Conservation (phyloP, 2,329 filamentous ascomycete species). For the Teratosphaeria gauchensis region DNA sequence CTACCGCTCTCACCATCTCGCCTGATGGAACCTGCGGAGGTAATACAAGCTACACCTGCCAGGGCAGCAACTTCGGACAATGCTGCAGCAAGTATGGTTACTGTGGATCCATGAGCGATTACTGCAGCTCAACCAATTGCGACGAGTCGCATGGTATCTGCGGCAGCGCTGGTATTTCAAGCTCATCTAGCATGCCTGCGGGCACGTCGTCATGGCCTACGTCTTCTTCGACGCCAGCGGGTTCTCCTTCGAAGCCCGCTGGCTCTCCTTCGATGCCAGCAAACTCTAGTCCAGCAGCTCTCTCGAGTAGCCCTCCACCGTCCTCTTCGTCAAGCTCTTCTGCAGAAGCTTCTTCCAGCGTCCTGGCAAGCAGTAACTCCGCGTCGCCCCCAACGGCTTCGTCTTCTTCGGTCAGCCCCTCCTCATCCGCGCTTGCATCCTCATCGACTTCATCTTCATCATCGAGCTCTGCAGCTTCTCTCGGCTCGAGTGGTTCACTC, state of each 20-base stretch:
- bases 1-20: not conserved
- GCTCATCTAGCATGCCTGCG: not conserved
- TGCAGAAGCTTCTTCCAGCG: not conserved
- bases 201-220: not conserved
- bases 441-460: not conserved
- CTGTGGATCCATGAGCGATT: constrained; percentile 1
- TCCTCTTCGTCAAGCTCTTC: not conserved
- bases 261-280: not conserved
- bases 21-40: constrained; percentile 1
- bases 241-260: not conserved
- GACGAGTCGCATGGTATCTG: not conserved
- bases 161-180: constrained; percentile 1
- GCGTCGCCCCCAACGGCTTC: too few relatives aligned
- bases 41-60: constrained; percentile 3
- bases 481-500: not conserved
- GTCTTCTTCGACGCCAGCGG: not conserved
- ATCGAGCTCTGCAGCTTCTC: not conserved
- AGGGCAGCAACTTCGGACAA: constrained; percentile 2
- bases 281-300: not conserved
- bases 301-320: not conserved
- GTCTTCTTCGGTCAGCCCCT: too few relatives aligned
- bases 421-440: too few relatives aligned
- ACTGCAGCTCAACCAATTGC: constrained; percentile 2
- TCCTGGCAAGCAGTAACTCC: not conserved
- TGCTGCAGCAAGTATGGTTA: constrained; percentile 2